phyloP scores from a whole-genome alignment of 1,139 yeast genomes.

The Saccharomycopsis hybrid region DNA sequence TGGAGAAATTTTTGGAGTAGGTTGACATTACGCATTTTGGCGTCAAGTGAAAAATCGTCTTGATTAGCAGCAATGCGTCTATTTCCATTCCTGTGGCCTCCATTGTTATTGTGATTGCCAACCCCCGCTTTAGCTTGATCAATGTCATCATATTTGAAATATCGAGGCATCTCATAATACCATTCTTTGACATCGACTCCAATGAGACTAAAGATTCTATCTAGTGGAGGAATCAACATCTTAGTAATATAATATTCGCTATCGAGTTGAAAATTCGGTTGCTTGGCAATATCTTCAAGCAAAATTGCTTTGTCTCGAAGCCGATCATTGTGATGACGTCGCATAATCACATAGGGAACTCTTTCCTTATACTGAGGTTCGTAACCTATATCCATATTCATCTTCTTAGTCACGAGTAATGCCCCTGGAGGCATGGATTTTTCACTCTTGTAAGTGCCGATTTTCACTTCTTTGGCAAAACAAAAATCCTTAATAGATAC shows the following conservation, averaged over 20 bases:
- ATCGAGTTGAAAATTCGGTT: constrained; percentile 47
- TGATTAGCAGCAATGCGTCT: constrained; percentile 24
- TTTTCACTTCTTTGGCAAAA: constrained; percentile 82
- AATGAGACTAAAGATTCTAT: constrained; percentile 69
- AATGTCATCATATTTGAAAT: constrained; percentile 21
- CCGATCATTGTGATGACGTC: constrained; percentile 35
- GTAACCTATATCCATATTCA: constrained; percentile 58
- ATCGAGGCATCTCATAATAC: constrained; percentile 68
- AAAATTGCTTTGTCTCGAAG: constrained; percentile 74
- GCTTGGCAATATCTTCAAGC: constrained; percentile 61
- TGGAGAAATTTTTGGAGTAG: constrained; percentile 23
- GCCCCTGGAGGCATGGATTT: constrained; percentile 88
- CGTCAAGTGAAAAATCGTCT: constrained; percentile 15
- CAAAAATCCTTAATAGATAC: constrained; percentile 77
- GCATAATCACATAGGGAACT: constrained; percentile 76
- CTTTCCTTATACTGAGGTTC: constrained; percentile 88
- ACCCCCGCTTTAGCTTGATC: constrained; percentile 7
- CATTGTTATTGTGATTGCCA: too few species aligned
- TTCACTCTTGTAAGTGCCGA: constrained; percentile 75
- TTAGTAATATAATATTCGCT: constrained; percentile 78
- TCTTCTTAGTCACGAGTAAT: constrained; percentile 55
- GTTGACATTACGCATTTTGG: background rate
- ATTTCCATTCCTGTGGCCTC: constrained; percentile 11
- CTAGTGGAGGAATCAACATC: constrained; percentile 83
- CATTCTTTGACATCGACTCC: constrained; percentile 78